Percentiles rank a stretch among this genome's conserved stretches.
Conservation (phyloP, 805 yeast species). For the Lipomyces sp. region DNA sequence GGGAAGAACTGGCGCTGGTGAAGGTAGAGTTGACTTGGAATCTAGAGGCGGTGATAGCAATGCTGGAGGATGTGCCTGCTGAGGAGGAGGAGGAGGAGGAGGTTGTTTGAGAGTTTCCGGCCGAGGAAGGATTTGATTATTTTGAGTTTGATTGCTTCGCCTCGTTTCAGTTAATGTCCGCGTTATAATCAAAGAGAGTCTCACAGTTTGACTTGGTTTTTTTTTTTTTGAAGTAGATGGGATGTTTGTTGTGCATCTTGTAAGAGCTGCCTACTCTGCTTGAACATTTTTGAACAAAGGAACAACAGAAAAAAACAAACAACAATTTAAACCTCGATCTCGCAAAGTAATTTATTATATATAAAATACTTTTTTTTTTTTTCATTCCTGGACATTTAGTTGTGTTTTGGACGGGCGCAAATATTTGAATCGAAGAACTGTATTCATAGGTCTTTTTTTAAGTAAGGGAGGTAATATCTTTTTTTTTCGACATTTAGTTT, state of each 20-base stretch:
- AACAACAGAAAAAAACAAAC: no score
- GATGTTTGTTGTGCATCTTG: not conserved
- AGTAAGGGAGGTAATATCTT: no score
- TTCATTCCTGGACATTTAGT: no score
- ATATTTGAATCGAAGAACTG: no score
- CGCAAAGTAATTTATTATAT: no score
- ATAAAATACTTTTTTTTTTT: no score
- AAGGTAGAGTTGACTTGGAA: constrained; percentile 35
- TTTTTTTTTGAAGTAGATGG: not conserved
- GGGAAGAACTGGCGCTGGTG: constrained; percentile 35
- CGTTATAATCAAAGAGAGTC: not conserved
- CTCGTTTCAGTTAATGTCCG: not conserved
- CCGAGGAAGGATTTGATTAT: not conserved
- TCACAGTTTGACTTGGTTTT: not conserved
- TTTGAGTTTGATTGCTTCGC: not conserved
- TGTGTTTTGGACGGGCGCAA: no score
- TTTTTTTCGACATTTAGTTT: not conserved
- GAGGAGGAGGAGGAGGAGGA: no score
- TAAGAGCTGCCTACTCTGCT: not conserved
- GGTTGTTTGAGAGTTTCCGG: no score
- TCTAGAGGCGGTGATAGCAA: constrained; percentile 28
- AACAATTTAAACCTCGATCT: no score
- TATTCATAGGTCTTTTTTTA: no score
- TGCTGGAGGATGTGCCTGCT: constrained; percentile 36
- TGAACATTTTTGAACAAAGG: no score